Base-by-base conservation (phyloP, 2,329 filamentous ascomycete species). In the Scopulariopsis brevicaulis region DNA sequence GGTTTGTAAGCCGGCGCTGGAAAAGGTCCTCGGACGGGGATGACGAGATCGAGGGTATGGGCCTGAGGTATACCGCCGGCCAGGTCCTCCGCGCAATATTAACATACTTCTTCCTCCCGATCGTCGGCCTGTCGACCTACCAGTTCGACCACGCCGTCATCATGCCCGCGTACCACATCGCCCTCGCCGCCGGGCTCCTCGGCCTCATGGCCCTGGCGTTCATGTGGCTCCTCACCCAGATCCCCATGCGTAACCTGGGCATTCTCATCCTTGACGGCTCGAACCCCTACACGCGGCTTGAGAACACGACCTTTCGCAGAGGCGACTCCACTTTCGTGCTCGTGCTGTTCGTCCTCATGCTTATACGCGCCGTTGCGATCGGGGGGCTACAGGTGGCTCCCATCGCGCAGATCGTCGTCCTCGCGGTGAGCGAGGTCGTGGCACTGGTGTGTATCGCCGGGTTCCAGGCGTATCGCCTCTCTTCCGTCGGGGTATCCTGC, bases 61-160 rank as follows among this genome's bases (percentile, higher is more conserved):
- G 61, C 40, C 35, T 54, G 34, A 37, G 60, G 55, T 11, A 60
- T 10, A 63, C 63, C 0, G 37, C 60, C 1, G 64, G 82, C 64
- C 82, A 81, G 61, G 69, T 82, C 48, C 73, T 90, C 60, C 81
- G 87, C 28, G 79, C 91, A 59, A 78, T 88, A 7, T 87, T 88
- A 73, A 90, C 88, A 69, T 92, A 85, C 70, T 86, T 92, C 64
- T 74, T 90, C 52, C 71, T 91, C 7, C 89, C 89, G 0, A 77
- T 90, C 52, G 78, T 90, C 11, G 79, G 87, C 0, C 70, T 90
- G 54, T 89, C 87, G 7, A 79, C 88, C 62, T 92, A 89, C 65
- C 87, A 91, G 66, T 74, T 92, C 53, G 62, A 61, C n/a, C 57
- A 60, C 25, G 62, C 60, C 1, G 24, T 25, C 0, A 14, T 54